Evolutionary conservation across 2,329 filamentous ascomycete genomes (phyloP), one percentile per base, ranked within the genome.

Genomic region (Phyllosticta capitalensis): DNA sequence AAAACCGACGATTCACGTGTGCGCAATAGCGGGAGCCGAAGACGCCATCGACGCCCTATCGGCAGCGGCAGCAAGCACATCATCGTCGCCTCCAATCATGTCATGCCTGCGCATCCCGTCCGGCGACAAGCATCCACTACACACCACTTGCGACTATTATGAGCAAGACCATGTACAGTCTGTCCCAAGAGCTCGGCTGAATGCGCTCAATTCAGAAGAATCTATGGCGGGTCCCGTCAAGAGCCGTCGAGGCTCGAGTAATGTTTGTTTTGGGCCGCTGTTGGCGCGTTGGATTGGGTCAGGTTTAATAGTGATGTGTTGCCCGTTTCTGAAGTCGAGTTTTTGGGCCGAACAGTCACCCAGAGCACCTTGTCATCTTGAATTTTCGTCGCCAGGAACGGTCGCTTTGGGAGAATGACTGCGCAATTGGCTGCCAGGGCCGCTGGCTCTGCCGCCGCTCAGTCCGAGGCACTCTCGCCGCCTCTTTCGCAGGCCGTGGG

Each of bases 401-500:
- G 30, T 38, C 7, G 7, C 1, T 9, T 17, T 38, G 30, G 51
- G 22, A 48, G 24, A 33, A 58, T 58, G 56, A 19, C 30, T 48
- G 30, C 20, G 9, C n/a, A 58, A 6, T 9, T 58, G 12, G 12
- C 28, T 6, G 56, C 56, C 50, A 48, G 56, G 45, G 56, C 52
- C 38, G 17, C 38, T 48, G 28, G 28, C 21, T 52, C 56, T 6
- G 26, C 28, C 9, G 21, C 17, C 6, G 17, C 38, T n/a, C 17
- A n/a, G 5, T n/a, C 17, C 1, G 56, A 53, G 5, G 62, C 62
- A 28, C 62, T 65, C n/a, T 58, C 64, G 19, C 65, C 65, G 20
- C 65, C 65, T 19, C 55, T 67, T 20, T 65, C 64, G 45, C 65
- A 67, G 60, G 71, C 71, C 2, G 74, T 74, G 53, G 75, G 75